Percentiles rank a stretch among this genome's conserved stretches.
Conservation (phyloP, 2,329 filamentous ascomycete genomes). For the Aureobasidium sp. region DNA sequence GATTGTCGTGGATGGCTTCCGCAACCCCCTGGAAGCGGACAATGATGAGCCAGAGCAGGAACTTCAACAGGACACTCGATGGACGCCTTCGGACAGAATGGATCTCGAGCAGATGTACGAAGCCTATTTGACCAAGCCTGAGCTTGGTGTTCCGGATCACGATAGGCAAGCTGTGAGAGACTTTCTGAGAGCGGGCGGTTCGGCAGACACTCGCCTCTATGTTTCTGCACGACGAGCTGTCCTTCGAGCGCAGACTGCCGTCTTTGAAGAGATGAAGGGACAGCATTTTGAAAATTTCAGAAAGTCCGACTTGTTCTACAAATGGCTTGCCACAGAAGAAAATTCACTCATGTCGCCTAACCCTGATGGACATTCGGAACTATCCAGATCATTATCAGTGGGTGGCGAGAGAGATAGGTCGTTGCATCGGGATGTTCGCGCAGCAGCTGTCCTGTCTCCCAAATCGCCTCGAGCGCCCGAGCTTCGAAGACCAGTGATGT, state of each 20-base stretch:
- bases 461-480: constrained; percentile 34
- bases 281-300: constrained; percentile 80
- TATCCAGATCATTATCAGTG: constrained; percentile 3
- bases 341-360: background rate
- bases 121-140: constrained; percentile 74
- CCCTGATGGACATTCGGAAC: background rate
- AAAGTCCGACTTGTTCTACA: constrained; percentile 89
- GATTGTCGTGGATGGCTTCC: constrained; percentile 94
- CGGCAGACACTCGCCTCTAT: constrained; percentile 74
- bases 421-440: background rate
- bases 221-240: constrained; percentile 74
- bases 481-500: constrained; percentile 53
- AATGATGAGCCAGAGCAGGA: constrained; percentile 56
- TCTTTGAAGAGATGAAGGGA: constrained; percentile 76
- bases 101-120: constrained; percentile 90
- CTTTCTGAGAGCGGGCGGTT: constrained; percentile 71
- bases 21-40: constrained; percentile 85
- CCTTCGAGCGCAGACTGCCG: constrained; percentile 70
- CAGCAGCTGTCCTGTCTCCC: constrained; percentile 2
- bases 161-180: constrained; percentile 63
- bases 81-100: constrained; percentile 75
- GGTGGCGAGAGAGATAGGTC: constrained; percentile 4
- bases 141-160: constrained; percentile 67
- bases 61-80: constrained; percentile 50
- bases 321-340: constrained; percentile 86